Conservation (phyloP, 306 rosid genomes). For the Medicago truncatula region MtrunA17r5.0-ANR NC_053042.1:55125501-55126000, state of each 20-base stretch:
- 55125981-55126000: conserved; percentile 64
- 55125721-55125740: neutral
- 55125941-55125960: conserved; percentile 93
- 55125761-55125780: conserved; percentile 19
- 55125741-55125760: neutral
- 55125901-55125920: neutral
- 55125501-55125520: conserved; percentile 98
- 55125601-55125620: conserved; percentile 1
- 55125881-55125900: neutral
- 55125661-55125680: conserved; percentile 3
- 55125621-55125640: conserved; percentile 27
- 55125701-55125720: conserved; percentile 2
- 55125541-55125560: conserved; percentile 58
- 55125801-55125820: conserved; percentile 26
- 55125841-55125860: neutral
- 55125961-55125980: conserved; percentile 80
- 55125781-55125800: neutral
- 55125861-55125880: neutral
- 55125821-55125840: conserved; percentile 16
- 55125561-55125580: conserved; percentile 46
- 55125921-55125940: conserved; percentile 94
- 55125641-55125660: conserved; percentile 16
- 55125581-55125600: neutral
- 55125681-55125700: conserved; percentile 4
- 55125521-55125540: conserved; percentile 94